A percentile compares a stretch with the other conserved stretches of the same genome.
These are phyloP conservation scores for Phytophthora citricola DNA, from an alignment of 352 stramenopile species.

Conservation along the genomic window DNA sequence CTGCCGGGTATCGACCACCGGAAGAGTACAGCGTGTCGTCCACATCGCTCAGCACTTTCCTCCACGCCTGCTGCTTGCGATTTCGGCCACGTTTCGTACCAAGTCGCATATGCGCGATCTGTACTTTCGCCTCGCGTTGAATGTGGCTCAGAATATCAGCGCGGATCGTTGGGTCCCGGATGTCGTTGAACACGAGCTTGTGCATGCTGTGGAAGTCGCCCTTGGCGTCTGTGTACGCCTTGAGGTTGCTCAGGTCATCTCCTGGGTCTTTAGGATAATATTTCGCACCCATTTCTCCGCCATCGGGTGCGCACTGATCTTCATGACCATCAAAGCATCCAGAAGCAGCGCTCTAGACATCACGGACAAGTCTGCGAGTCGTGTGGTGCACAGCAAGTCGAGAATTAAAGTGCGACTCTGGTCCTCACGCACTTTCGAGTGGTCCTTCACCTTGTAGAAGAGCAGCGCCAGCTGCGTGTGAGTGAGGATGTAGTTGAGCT, in stretches of 20 bases:
- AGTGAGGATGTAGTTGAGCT: slow-evolving; percentile 97
- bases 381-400: slow-evolving; percentile 93
- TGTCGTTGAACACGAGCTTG: slow-evolving; percentile 98
- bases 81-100: slow-evolving; percentile 81
- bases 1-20: slow-evolving; percentile 95
- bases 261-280: slow-evolving; percentile 96
- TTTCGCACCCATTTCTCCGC: slow-evolving; percentile 97
- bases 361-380: slow-evolving; percentile 92
- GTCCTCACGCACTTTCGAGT: slow-evolving; percentile 70
- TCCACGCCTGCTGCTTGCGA: slow-evolving; percentile 89
- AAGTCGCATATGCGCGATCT: slow-evolving; percentile 95
- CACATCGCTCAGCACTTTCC: slow-evolving; percentile 99
- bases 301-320: slow-evolving; percentile 93
- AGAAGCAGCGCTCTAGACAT: slow-evolving; percentile 92
- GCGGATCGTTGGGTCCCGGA: slow-evolving; percentile 81
- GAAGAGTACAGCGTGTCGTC: slow-evolving; percentile 98
- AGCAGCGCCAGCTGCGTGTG: slow-evolving; percentile 95
- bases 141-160: slow-evolving; percentile 97
- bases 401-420: slow-evolving; percentile 94
- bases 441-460: slow-evolving; percentile 98
- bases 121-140: slow-evolving; percentile 91
- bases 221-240: slow-evolving; percentile 96
- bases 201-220: slow-evolving; percentile 97
- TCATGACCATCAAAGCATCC: slow-evolving; percentile 97
- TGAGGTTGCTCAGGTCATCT: slow-evolving; percentile 96